A percentile compares a stretch with the other conserved stretches of the same genome.
Evolutionary conservation across 176 grass and related monocot genomes (phyloP).

Genomic region (Juncus effusus): DNA sequence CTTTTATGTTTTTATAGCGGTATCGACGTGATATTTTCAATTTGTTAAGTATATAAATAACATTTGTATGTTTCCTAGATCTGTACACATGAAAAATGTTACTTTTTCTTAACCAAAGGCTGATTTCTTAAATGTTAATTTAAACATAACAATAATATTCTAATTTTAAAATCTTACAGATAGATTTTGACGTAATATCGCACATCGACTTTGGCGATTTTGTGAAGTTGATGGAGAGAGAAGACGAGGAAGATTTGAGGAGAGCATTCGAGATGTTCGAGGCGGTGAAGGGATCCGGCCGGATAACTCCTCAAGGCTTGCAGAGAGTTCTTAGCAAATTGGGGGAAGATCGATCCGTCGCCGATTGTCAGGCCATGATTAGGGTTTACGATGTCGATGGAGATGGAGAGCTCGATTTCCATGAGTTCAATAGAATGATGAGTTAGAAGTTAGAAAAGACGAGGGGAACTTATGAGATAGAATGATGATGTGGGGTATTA

Average conservation of each 20-base stretch:
- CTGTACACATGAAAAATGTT: no score
- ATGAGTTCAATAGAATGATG: constrained; percentile 92
- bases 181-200: constrained; percentile 27
- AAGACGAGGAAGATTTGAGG: constrained; percentile 66
- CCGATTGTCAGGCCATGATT: constrained; percentile 81
- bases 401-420: constrained; percentile 84
- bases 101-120: no score
- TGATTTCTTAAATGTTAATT: no score
- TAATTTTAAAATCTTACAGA: constrained; percentile 1
- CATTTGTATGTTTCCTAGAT: no score
- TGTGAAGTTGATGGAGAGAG: constrained; percentile 72
- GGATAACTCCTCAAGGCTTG: constrained; percentile 75
- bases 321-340: constrained; percentile 72
- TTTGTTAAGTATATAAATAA: no score
- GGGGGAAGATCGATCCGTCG: constrained; percentile 65
- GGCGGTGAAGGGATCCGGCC: constrained; percentile 58
- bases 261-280: constrained; percentile 91
- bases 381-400: constrained; percentile 80
- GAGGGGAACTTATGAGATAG: no score
- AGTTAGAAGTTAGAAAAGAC: constrained; percentile 25
- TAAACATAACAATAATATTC: background rate
- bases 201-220: constrained; percentile 78
- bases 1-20: no score
- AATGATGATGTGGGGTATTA: no score
- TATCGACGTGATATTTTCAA: no score